Evolutionary conservation across 1,284 basidiomycete species (phyloP), one percentile per base, ranked within the genome.

Genomic region (Ustilago bromivora): DNA sequence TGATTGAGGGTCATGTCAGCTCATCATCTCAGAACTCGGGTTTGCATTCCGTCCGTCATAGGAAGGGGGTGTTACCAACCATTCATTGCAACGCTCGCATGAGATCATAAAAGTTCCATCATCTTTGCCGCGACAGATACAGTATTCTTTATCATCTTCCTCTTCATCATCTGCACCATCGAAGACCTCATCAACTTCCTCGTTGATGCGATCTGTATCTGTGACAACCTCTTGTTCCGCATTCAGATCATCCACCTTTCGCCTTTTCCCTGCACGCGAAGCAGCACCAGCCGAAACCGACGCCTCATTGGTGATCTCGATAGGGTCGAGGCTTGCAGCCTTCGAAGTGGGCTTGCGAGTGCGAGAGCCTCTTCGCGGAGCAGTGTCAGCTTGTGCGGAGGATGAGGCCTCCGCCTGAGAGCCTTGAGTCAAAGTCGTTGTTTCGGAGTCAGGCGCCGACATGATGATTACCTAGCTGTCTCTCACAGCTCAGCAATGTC

Each of bases 101-200:
- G 75, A 82, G 31, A 84, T 81, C 83, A 85, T 84, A 36, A 83
- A 83, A 23, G 79, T 76, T 15, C 83, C 83, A 65, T 85, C 78
- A 47, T 85, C 83, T 55, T 63, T 70, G 34, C 71, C 67, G n/a
- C 78, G 77, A 57, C 84, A 85, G 38, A 84, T 58, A 64, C 84
- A 85, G 60, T 82, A 85, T 32, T 63, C 70, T 23, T 70, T 68
- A 31, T 76, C 75, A 60, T 78, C 78, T 5, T 61, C 74, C 3
- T 57, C 64, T 5, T 66, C 61, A 1, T 71, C 69, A 6, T 71
- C 63, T 17, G 49, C 58, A 3, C 56, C 69, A 1, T 68, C 67
- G n/a, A 78, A 70, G 13, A 69, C 62, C 12, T 64, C 51, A 13
- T 61, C 55, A 34, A 68, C 55, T 47, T 68, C 66, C 7, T 61